Evolutionary conservation across 2,329 filamentous ascomycete genomes (phyloP).

Genomic region (Endoconidiophora laricicola): DNA sequence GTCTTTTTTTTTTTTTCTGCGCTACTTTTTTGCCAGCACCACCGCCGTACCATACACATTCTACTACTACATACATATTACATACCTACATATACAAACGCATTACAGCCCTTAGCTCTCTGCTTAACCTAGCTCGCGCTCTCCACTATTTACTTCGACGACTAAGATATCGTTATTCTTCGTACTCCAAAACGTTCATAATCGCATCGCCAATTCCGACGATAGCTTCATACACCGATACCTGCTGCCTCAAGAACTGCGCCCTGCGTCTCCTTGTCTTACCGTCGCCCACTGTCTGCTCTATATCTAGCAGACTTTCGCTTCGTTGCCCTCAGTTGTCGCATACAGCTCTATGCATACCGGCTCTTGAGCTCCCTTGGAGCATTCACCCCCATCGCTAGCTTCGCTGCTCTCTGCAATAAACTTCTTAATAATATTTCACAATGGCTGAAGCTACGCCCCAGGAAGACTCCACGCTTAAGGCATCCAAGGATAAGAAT

Average conservation of each 20-base stretch:
- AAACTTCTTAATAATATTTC: slow-evolving; percentile 3
- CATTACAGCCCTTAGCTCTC: too few relatives aligned
- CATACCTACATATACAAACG: too few relatives aligned
- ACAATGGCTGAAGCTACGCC: slow-evolving; percentile 21
- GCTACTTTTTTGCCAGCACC: background rate
- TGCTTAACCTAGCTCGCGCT: too few relatives aligned
- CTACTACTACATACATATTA: too few relatives aligned
- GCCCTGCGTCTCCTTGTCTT: too few relatives aligned
- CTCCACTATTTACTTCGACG: background rate
- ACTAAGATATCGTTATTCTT: background rate
- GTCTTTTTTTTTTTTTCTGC: background rate
- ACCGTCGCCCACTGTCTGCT: background rate
- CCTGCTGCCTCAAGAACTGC: too few relatives aligned
- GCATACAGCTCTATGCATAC: slow-evolving; percentile 9
- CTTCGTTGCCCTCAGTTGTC: background rate
- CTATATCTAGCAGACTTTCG: slow-evolving; percentile 12
- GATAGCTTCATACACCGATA: background rate
- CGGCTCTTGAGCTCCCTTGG: slow-evolving; percentile 10
- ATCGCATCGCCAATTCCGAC: background rate
- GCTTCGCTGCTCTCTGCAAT: background rate
- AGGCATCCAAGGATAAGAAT: slow-evolving; percentile 61
- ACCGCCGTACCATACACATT: background rate
- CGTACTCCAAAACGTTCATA: background rate
- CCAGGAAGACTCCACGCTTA: slow-evolving; percentile 14
- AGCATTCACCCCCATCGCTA: slow-evolving; percentile 3